These are phyloP conservation scores for Lachnellula hyalina DNA, from an alignment of 2,329 filamentous ascomycete species.

Conservation along the genomic window DNA sequence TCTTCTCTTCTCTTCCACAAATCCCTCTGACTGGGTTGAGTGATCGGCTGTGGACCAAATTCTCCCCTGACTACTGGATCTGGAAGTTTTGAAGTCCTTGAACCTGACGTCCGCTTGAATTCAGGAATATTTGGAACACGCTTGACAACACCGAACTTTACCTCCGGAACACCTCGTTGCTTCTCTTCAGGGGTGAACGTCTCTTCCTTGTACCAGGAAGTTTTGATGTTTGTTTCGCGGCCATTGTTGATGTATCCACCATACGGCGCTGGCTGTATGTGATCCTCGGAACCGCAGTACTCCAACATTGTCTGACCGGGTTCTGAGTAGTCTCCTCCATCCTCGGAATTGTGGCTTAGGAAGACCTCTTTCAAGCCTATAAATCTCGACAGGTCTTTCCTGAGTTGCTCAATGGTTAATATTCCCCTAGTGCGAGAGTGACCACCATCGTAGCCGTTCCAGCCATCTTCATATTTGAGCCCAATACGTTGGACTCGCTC, in stretches of 20 bases:
- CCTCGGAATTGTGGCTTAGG: neutral
- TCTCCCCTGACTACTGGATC: too few species aligned
- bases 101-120: neutral
- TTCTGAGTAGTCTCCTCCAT: neutral
- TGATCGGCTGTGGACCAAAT: too few species aligned
- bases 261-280: neutral
- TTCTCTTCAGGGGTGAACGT: neutral
- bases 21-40: too few species aligned
- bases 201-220: too few species aligned
- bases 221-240: too few species aligned
- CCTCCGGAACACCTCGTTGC: neutral
- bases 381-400: neutral
- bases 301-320: neutral
- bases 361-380: neutral
- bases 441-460: neutral
- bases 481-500: neutral
- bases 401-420: too few species aligned
- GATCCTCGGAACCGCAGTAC: neutral
- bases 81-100: too few species aligned
- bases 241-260: neutral
- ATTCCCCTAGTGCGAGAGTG: too few species aligned
- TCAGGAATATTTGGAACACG: neutral
- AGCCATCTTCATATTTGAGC: neutral
- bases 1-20: too few species aligned
- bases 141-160: neutral